Conservation (phyloP, 495 filamentous ascomycete species). For the Aspergillus homomorphus region DNA sequence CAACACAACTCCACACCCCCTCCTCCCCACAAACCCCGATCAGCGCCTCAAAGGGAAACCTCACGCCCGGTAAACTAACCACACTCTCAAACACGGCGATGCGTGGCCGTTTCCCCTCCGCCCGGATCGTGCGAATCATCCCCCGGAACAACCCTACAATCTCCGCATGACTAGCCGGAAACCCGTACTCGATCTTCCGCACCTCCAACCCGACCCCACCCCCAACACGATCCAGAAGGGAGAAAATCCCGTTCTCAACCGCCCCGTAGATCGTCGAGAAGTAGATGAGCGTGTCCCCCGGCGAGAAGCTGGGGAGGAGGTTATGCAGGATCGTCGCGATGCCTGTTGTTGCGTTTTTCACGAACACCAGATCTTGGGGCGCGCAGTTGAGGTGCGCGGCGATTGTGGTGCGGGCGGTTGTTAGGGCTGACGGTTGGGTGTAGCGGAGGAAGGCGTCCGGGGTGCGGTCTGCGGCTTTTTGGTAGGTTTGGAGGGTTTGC, state of each 20-base stretch:
- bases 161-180: slow-evolving; percentile 59
- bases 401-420: slow-evolving; percentile 59
- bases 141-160: slow-evolving; percentile 52
- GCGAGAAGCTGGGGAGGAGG: slow-evolving; percentile 47
- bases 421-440: slow-evolving; percentile 54
- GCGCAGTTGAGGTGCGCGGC: slow-evolving; percentile 62
- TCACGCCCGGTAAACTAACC: slow-evolving; percentile 67
- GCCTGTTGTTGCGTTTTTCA: slow-evolving; percentile 78
- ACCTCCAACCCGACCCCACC: slow-evolving; percentile 24
- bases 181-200: slow-evolving; percentile 44
- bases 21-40: slow-evolving; percentile 59
- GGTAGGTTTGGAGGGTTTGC: slow-evolving; percentile 52
- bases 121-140: slow-evolving; percentile 44
- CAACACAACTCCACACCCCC: slow-evolving; percentile 63
- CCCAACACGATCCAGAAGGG: slow-evolving; percentile 60
- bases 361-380: slow-evolving; percentile 64
- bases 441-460: slow-evolving; percentile 75
- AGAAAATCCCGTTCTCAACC: slow-evolving; percentile 67
- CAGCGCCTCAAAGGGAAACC: slow-evolving; percentile 73
- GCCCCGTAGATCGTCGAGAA: slow-evolving; percentile 77
- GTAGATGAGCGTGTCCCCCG: slow-evolving; percentile 59
- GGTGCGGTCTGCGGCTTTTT: slow-evolving; percentile 56
- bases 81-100: slow-evolving; percentile 80
- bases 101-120: slow-evolving; percentile 46
- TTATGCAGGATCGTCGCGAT: slow-evolving; percentile 78